A percentile compares a stretch with the other conserved stretches of the same genome.
These are phyloP conservation scores for Nemania serpens DNA, from an alignment of 2,329 filamentous ascomycete genomes.

Conservation along the genomic window DNA sequence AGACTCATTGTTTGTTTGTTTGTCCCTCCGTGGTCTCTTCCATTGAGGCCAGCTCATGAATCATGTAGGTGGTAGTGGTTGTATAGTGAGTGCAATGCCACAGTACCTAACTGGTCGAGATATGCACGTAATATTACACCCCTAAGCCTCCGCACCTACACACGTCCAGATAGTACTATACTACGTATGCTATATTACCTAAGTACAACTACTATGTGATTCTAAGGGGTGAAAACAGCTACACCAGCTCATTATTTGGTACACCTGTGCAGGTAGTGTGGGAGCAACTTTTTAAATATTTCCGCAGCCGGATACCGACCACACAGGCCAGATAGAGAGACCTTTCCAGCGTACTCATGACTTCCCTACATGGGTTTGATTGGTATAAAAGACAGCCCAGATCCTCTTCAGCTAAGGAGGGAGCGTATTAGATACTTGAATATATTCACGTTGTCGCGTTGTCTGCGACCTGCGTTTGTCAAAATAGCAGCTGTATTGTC, in stretches of 20 bases:
- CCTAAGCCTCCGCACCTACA: constrained; percentile 16
- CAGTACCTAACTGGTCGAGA: constrained; percentile 24
- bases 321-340: constrained; percentile 16
- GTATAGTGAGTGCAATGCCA: constrained; percentile 3
- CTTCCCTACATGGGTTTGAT: constrained; percentile 23
- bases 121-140: constrained; percentile 38
- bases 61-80: constrained; percentile 3
- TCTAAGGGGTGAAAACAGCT: constrained; percentile 18
- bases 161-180: constrained; percentile 2
- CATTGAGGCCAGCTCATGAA: constrained; percentile 14
- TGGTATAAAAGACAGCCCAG: constrained; percentile 13
- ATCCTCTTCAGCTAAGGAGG: constrained; percentile 3
- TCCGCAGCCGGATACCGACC: constrained; percentile 29
- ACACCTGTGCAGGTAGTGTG: background rate
- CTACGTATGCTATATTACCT: background rate
- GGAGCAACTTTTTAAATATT: constrained; percentile 19
- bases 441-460: constrained; percentile 21
- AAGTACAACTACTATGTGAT: constrained; percentile 8
- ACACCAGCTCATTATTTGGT: constrained; percentile 1
- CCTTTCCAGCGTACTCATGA: constrained; percentile 15
- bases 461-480: constrained; percentile 19
- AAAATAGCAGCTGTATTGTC: constrained; percentile 13
- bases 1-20: constrained; percentile 26
- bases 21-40: constrained; percentile 23
- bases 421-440: background rate